Evolutionary conservation across 179 eudicot genomes (phyloP).

Genomic region (Monotropa hypopitys): DNA sequence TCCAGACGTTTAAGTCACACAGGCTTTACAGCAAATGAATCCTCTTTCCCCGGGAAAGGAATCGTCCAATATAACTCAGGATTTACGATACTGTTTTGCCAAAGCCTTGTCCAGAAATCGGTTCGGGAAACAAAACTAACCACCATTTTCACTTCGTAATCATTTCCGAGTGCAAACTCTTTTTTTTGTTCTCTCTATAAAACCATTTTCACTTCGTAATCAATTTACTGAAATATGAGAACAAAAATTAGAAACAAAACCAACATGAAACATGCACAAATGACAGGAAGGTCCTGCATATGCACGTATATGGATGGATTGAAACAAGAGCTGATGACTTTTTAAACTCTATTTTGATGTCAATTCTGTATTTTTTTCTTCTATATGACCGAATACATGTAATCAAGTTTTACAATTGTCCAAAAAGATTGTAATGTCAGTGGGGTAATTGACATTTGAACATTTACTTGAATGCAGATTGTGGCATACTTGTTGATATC

Average conservation of each 20-base stretch:
- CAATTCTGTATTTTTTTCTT: not conserved
- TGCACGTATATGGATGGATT: too few relatives aligned
- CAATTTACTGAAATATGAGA: too few relatives aligned
- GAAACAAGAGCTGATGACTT: too few relatives aligned
- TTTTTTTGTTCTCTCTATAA: not conserved
- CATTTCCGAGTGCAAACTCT: not conserved
- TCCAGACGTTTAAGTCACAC: not conserved
- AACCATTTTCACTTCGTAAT: too few relatives aligned
- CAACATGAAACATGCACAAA: too few relatives aligned
- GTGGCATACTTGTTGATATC: constrained; percentile 68
- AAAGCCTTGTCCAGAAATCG: not conserved
- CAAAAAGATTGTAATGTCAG: too few relatives aligned
- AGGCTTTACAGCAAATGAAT: not conserved
- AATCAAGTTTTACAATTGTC: not conserved
- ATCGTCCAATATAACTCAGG: not conserved
- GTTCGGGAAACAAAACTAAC: not conserved
- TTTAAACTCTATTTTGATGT: not conserved
- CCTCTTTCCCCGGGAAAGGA: not conserved
- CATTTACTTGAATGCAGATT: constrained; percentile 31
- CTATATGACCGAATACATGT: not conserved
- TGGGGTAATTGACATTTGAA: not conserved
- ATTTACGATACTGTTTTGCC: not conserved
- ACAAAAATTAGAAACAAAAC: too few relatives aligned
- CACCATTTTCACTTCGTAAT: not conserved
- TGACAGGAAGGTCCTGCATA: too few relatives aligned